Base-by-base conservation (phyloP, 2,329 filamentous ascomycete species). In the Calonectria pseudoreteaudii region DNA sequence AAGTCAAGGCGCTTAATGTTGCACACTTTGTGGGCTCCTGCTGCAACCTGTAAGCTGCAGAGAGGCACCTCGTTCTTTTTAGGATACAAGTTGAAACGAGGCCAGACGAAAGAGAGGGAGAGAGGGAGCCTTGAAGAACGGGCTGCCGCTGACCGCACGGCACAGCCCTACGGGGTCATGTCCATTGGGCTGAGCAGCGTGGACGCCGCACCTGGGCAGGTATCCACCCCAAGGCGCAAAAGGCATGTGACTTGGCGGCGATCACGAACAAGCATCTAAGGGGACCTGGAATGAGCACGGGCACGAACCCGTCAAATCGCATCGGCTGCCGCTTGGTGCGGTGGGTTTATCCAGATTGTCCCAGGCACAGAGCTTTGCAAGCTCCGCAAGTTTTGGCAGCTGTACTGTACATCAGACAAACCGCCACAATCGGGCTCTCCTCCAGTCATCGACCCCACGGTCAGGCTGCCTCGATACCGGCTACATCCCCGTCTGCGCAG, bases 371-470 rank as follows among this genome's bases (percentile, higher is more conserved):
- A 34, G 23, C 34, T 23, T n/a, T 38, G 56, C 26, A 28, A 62
- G 34, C 16, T 5, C 26, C 30, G n/a, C 23, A 36, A 14, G 31
- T 16, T 68, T 70, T 31, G 70, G 66, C 18, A 50, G 30, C 30
- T 31, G 36, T 36, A 68, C 30, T 31, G 36, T 36, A 68, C 41
- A 69, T 41, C 28, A 68, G 34, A 38, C 58, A 66, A 66, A 36
- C 44, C 68, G 68, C 68, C 68, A 74, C 76, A 65, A 66, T 80
- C 70, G 49, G 78, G 78, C 76, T 77, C 70, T 66, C 71, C 71
- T 58, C 38, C 30, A 50, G 70, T 74, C 70, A 71, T 28, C 50
- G 65, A 56, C 60, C 68, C 72, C 71, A 70, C 60, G 68, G 58
- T 76, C 67, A 36, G 75, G 75, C 72, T 74, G 53, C 68, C 65